phyloP scores from a whole-genome alignment of 805 yeast species.

The Starmerella stigmatis region DNA sequence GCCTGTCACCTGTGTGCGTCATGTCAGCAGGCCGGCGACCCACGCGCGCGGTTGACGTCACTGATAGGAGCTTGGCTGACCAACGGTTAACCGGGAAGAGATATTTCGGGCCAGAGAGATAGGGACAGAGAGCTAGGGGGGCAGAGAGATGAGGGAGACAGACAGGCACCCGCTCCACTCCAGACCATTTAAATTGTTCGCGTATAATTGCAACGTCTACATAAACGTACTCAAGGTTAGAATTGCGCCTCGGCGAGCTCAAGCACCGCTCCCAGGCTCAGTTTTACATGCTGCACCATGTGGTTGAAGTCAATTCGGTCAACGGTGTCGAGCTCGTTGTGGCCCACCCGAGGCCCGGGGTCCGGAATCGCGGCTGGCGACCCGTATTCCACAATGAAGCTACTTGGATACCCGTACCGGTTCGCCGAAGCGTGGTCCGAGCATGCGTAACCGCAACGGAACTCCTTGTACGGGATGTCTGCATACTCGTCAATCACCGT shows the following conservation, averaged over 20 bases:
- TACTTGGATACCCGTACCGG: constrained; percentile 70
- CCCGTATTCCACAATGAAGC: constrained; percentile 71
- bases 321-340: constrained; percentile 64
- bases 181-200: no score
- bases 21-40: no score
- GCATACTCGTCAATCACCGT: constrained; percentile 51
- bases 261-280: constrained; percentile 58
- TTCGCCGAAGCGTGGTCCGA: constrained; percentile 86
- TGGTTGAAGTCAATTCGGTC: constrained; percentile 70
- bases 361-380: constrained; percentile 6
- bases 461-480: constrained; percentile 56
- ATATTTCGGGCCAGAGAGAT: no score
- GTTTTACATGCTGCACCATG: constrained; percentile 64
- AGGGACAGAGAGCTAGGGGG: no score
- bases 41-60: not conserved
- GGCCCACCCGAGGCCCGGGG: constrained; percentile 30
- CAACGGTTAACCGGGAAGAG: no score
- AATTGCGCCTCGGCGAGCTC: constrained; percentile 44
- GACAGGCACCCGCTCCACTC: no score
- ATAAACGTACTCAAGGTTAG: not conserved
- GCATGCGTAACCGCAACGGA: constrained; percentile 82
- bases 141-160: no score
- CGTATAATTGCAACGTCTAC: not conserved
- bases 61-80: no score
- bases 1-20: no score